phyloP scores from a whole-genome alignment of 2,329 filamentous ascomycete species.

The Neofusicoccum cordaticola region DNA sequence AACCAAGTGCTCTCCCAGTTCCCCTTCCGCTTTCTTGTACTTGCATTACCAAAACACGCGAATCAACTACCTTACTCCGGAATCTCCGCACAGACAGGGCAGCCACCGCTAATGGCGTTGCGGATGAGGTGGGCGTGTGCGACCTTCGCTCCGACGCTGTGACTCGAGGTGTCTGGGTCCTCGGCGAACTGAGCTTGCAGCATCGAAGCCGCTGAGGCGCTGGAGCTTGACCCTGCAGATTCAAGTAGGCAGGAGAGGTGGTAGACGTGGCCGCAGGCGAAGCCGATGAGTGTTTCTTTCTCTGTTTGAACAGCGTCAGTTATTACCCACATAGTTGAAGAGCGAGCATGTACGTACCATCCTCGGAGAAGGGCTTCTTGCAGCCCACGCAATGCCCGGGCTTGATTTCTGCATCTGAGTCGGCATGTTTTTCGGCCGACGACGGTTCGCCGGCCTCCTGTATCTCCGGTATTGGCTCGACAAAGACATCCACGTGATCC shows the following conservation, averaged over 20 bases:
- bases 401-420: conserved; percentile 12
- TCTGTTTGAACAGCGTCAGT: conserved; percentile 40
- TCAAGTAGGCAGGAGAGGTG: conserved; percentile 70
- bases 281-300: conserved; percentile 71
- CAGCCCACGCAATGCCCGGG: conserved; percentile 42
- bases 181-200: conserved; percentile 41
- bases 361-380: conserved; percentile 35
- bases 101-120: conserved; percentile 65
- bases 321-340: not conserved
- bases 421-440: conserved; percentile 20
- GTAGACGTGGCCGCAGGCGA: conserved; percentile 79
- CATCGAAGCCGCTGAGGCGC: conserved; percentile 42
- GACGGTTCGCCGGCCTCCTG: conserved; percentile 22
- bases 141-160: conserved; percentile 81
- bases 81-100: conserved; percentile 28
- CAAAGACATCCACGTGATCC: conserved; percentile 27
- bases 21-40: not conserved
- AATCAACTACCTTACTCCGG: not conserved
- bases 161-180: conserved; percentile 45
- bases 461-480: conserved; percentile 30
- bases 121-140: conserved; percentile 77
- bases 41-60: not conserved
- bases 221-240: conserved; percentile 23
- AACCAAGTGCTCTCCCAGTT: not conserved
- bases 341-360: conserved; percentile 28